Base-by-base conservation (phyloP, 176 grass and related monocot genomes). In the Tillandsia fasciculata region DNA sequence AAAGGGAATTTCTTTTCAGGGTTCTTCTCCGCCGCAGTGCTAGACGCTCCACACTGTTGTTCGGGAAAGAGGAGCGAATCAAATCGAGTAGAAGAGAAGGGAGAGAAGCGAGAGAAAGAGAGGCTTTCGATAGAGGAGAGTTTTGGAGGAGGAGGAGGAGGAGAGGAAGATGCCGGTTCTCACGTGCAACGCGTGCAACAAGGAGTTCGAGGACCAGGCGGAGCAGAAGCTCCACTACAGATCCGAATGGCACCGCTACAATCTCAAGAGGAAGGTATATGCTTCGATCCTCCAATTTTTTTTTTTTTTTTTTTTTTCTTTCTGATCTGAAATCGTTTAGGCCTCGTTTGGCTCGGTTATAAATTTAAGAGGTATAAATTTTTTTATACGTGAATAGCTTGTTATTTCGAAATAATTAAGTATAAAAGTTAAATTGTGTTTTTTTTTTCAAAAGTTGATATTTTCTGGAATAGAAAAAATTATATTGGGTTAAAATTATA, bases 241-340 rank as follows among this genome's bases (percentile, higher is more conserved):
- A 67, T 99, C 90, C 33, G 84, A 99, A 64, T 99, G 95, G 90
- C 95, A 99, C 84, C 87, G 90, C 77, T 99, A 99, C 80, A 99
- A 99, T 72, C 90, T 99, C 75, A 99, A 94, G 82, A 81, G 95
- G 81, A 99, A 99, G 95, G 94, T 99, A 82, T 66, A 3, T 11
- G 7, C 14, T 66, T 42, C 11, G 29, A 42, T 13, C 49, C 24
- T 66, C 7, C 12, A 28, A 33, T 67, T 14, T 53, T 70, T 2
- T 12, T 13, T 2, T 50, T 70, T 24, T n/a, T 71, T 2, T 17
- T 51, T 14, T 50, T 26, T 1, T 24, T 24, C 1, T 24, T 24
- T 24, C 14, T 50, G 11, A 59, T 70, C 5, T 13, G 42, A 26
- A 26, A 27, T 65, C 20, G 33, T 9, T 50, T 24, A 24, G 1